phyloP scores from a whole-genome alignment of 73 alveolate species.

The Uronychia setigera region DNA sequence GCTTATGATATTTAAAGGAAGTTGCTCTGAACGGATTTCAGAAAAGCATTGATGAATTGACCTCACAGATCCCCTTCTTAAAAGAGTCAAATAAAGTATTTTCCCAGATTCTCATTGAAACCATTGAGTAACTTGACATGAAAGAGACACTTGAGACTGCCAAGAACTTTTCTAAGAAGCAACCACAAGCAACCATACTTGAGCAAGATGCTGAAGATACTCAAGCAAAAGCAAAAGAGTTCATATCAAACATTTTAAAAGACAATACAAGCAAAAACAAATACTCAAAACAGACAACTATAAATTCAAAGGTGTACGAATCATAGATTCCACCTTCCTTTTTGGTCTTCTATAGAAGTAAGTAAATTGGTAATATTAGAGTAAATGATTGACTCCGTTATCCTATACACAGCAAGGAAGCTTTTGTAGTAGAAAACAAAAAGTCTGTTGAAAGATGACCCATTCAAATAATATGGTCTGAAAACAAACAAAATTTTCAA shows the following conservation, averaged over 20 bases:
- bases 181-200: neutral
- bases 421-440: neutral
- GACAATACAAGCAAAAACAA: neutral
- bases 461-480: neutral
- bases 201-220: neutral
- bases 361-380: neutral
- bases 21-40: neutral
- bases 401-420: neutral
- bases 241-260: neutral
- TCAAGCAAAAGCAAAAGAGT: neutral
- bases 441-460: neutral
- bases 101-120: neutral
- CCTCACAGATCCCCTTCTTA: neutral
- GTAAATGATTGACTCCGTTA: neutral
- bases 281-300: neutral
- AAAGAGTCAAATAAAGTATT: neutral
- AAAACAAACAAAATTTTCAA: neutral
- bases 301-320: too few relatives aligned
- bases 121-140: neutral
- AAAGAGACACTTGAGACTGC: neutral
- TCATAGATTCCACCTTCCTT: neutral
- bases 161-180: neutral
- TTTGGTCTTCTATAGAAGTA: neutral
- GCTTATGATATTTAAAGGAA: neutral
- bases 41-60: neutral